Conservation (phyloP, 116 monocot genomes). For the Cymodocea nodosa region DNA sequence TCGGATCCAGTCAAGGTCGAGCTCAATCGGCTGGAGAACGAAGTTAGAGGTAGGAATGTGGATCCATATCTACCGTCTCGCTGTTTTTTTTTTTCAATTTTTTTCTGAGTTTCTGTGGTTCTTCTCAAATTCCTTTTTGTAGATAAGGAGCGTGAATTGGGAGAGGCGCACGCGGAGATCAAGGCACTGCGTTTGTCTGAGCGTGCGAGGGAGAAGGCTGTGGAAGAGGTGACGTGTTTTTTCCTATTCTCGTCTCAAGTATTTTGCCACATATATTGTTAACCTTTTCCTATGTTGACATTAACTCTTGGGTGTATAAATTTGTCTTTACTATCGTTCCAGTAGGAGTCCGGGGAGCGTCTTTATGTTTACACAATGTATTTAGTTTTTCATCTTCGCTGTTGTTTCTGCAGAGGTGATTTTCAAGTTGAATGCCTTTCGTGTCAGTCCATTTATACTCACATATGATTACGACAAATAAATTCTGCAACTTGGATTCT, state of each 20-base stretch:
- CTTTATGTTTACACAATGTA: too few relatives aligned
- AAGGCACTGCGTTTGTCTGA: constrained; percentile 70
- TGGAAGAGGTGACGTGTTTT: constrained; percentile 59
- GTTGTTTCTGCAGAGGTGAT: background rate
- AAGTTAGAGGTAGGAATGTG: constrained; percentile 54
- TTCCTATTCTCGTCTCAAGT: background rate
- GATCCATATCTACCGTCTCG: background rate
- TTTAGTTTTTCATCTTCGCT: background rate
- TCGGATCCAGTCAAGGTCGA: constrained; percentile 85
- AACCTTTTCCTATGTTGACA: background rate
- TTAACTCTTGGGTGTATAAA: too few relatives aligned
- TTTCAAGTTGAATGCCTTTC: background rate
- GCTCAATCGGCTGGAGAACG: constrained; percentile 83
- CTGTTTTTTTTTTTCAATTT: background rate
- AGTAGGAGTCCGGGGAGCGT: too few relatives aligned
- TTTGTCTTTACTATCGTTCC: too few relatives aligned
- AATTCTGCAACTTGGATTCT: too few relatives aligned
- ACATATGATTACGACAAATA: too few relatives aligned
- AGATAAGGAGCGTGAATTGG: constrained; percentile 84
- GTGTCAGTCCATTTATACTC: background rate
- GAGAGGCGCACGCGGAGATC: constrained; percentile 83
- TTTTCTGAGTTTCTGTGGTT: background rate
- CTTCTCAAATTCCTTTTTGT: background rate
- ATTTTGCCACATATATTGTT: background rate
- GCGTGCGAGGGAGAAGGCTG: constrained; percentile 73